Conservation (phyloP, 495 filamentous ascomycete species). For the Aspergillus baeticus region DNA sequence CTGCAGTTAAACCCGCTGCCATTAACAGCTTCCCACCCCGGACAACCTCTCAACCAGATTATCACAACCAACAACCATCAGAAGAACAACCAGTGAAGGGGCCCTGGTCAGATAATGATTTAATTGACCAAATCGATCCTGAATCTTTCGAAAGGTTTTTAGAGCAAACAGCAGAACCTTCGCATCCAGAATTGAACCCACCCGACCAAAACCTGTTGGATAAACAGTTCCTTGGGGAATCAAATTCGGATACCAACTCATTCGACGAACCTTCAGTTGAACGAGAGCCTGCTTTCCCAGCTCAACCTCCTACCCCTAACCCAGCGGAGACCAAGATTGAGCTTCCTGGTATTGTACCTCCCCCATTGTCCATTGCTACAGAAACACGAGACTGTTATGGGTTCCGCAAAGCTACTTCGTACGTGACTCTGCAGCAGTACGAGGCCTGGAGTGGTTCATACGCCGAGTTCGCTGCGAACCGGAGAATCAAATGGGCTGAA, state of each 20-base stretch:
- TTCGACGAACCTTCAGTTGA: neutral
- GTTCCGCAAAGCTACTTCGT: constrained; percentile 83
- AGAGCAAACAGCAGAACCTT: neutral
- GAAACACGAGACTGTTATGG: constrained; percentile 77
- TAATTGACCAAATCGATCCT: constrained; percentile 8
- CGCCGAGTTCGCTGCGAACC: constrained; percentile 62
- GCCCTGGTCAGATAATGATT: constrained; percentile 2
- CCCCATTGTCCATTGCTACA: constrained; percentile 30
- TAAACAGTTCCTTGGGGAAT: constrained; percentile 1
- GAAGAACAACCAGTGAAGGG: constrained; percentile 14
- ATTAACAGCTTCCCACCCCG: constrained; percentile 26
- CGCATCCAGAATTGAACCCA: neutral
- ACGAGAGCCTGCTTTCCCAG: constrained; percentile 22
- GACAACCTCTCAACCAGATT: constrained; percentile 25
- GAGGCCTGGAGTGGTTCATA: constrained; percentile 79
- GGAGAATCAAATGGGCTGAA: constrained; percentile 77
- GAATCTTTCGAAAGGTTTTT: neutral
- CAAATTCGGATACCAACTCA: neutral
- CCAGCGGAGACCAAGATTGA: constrained; percentile 39
- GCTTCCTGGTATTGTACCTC: constrained; percentile 42
- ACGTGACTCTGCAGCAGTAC: constrained; percentile 73
- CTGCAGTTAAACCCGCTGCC: constrained; percentile 19
- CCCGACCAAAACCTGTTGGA: neutral
- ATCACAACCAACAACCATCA: constrained; percentile 14
- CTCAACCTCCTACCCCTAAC: constrained; percentile 19